Base-by-base conservation (phyloP, 164 flowering plant species). In the Tinospora cordifolia region DNA sequence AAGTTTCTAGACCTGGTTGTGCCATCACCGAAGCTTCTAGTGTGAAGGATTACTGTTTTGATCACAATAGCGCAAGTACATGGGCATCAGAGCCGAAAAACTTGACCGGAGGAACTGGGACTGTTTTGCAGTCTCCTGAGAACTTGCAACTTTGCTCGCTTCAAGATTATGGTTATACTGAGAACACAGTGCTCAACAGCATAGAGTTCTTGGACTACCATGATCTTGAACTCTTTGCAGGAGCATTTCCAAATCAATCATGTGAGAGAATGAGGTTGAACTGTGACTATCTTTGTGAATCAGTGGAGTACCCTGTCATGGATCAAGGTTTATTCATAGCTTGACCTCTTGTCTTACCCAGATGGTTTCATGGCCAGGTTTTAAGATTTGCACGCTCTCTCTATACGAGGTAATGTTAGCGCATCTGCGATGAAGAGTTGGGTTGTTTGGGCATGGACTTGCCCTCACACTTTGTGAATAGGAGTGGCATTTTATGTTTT, bases 261-360 rank as follows among this genome's bases (percentile, higher is more conserved):
- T 77, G 76, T 63, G 90, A 85, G 73, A 77, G 79, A 15, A 36
- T 75, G 69, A 81, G 79, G 78, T 71, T 78, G 58, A 86, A 80
- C 75, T 75, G 64, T 41, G 88, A 83, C 68, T 76, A 74, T 75
- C 75, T 75, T 3, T 66, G 17, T 54, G 93, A 89, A 54, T 64
- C 80, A 9, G 58, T 81, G 67, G 90, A 87, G 25, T 85, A 75
- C 72, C 76, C 89, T 46, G 54, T 78, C 12, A 67, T 82, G 46
- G 91, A 84, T 74, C 86, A 88, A 79, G 82, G 91, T 74, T 75
- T 89, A 54, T 87, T 84, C 72, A 81, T 89, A 63, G 80, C 74
- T 17, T 87, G 83, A 82, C 44, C 68, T n/a, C 44, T 67, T n/a
- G 19, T 66, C 12, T 21, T 57, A 10, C 47, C 47, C 13, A 3